phyloP scores from a whole-genome alignment of 2,329 filamentous ascomycete species.

The Fusarium graminum region DNA sequence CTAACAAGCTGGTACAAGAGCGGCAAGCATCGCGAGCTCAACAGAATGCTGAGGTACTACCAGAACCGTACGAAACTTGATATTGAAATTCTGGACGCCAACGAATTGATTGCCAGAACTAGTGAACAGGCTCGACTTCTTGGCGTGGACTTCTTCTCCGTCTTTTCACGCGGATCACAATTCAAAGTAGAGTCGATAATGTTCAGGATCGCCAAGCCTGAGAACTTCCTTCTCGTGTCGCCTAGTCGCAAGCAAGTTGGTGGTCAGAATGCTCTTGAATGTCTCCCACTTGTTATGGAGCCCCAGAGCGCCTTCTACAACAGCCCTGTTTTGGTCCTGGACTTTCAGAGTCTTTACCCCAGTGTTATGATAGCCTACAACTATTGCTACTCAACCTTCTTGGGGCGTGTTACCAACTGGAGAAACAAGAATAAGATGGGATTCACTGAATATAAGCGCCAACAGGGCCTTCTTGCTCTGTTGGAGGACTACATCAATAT shows the following conservation, averaged over 20 bases:
- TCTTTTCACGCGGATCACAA: slow-evolving; percentile 93
- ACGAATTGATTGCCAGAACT: slow-evolving; percentile 88
- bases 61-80: slow-evolving; percentile 81
- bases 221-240: slow-evolving; percentile 91
- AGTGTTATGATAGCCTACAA: slow-evolving; percentile 99
- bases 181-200: slow-evolving; percentile 99
- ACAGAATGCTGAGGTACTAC: slow-evolving; percentile 84
- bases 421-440: slow-evolving; percentile 95
- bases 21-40: slow-evolving; percentile 74
- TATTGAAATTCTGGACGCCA: slow-evolving; percentile 90
- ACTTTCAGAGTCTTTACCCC: slow-evolving; percentile 96
- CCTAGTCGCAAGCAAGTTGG: slow-evolving; percentile 93
- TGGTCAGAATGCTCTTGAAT: slow-evolving; percentile 93
- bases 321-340: slow-evolving; percentile 88
- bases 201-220: slow-evolving; percentile 97
- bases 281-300: slow-evolving; percentile 96
- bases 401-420: slow-evolving; percentile 88
- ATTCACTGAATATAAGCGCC: slow-evolving; percentile 86
- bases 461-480: slow-evolving; percentile 79
- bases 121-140: slow-evolving; percentile 94
- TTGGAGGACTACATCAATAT: slow-evolving; percentile 91
- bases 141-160: slow-evolving; percentile 96
- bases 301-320: slow-evolving; percentile 95
- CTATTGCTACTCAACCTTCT: slow-evolving; percentile 96
- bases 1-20: slow-evolving; percentile 87